These are phyloP conservation scores for Yamadazyma insecticola DNA, from an alignment of 805 yeast genomes.

Conservation along the genomic window DNA sequence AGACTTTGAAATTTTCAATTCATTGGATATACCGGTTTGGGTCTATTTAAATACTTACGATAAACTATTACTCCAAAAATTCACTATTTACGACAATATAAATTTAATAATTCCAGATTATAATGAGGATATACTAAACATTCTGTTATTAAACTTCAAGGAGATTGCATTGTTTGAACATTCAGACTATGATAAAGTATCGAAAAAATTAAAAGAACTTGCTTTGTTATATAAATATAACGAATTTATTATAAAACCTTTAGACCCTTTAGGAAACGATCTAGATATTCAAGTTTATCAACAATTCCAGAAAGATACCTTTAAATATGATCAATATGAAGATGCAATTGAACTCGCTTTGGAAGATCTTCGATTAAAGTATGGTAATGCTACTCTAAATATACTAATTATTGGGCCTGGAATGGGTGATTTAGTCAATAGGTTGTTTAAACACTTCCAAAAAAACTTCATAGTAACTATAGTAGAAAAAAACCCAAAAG, in stretches of 20 bases:
- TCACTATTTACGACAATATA: background rate
- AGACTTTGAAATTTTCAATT: background rate
- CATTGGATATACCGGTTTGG: background rate
- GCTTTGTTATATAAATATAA: slow-evolving; percentile 3
- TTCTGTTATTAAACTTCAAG: slow-evolving; percentile 1
- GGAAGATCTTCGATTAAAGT: slow-evolving; percentile 11
- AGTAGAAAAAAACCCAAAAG: slow-evolving; percentile 56
- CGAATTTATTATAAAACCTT: slow-evolving; percentile 43
- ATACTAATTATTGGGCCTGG: slow-evolving; percentile 84
- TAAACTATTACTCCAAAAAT: background rate
- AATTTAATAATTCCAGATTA: slow-evolving; percentile 1
- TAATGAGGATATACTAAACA: slow-evolving; percentile 1
- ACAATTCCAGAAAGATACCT: slow-evolving; percentile 64
- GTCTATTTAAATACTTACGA: background rate
- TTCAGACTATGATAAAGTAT: no score
- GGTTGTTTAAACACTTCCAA: slow-evolving; percentile 1
- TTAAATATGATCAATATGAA: slow-evolving; percentile 67
- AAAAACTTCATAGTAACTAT: slow-evolving; percentile 46
- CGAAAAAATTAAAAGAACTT: background rate
- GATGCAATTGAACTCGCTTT: slow-evolving; percentile 59
- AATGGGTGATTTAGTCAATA: slow-evolving; percentile 71
- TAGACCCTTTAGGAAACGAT: slow-evolving; percentile 64
- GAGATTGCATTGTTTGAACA: no score
- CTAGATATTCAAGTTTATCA: slow-evolving; percentile 59
- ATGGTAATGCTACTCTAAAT: slow-evolving; percentile 1